Percentiles rank a stretch among this genome's conserved stretches.
Conservation (phyloP, 2,329 filamentous ascomycete species). For the Akanthomyces dipterigenus region DNA sequence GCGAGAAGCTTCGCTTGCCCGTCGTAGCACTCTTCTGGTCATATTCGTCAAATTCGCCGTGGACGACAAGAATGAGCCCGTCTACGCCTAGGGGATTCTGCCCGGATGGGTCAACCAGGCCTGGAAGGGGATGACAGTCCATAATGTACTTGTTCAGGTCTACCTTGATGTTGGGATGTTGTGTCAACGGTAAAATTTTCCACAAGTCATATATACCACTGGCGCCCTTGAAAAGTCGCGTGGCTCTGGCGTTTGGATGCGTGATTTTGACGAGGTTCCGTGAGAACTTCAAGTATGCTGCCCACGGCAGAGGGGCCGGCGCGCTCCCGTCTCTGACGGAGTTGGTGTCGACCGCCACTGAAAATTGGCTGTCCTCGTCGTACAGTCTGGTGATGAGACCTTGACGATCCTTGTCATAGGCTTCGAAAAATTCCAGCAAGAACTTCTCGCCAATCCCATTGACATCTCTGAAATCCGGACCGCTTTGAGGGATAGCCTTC, state of each 20-base stretch:
- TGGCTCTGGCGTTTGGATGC: constrained; percentile 51
- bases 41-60: constrained; percentile 77
- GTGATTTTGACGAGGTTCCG: constrained; percentile 70
- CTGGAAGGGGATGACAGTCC: constrained; percentile 69
- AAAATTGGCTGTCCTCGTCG: constrained; percentile 69
- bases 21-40: constrained; percentile 48
- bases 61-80: constrained; percentile 70
- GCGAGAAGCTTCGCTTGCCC: constrained; percentile 71
- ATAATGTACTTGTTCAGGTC: constrained; percentile 71
- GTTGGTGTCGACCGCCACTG: constrained; percentile 61
- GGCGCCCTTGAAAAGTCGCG: constrained; percentile 59
- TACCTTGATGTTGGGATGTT: constrained; percentile 63
- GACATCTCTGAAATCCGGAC: constrained; percentile 67
- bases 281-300: constrained; percentile 67
- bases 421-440: constrained; percentile 63
- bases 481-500: constrained; percentile 53
- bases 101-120: constrained; percentile 62
- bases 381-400: constrained; percentile 62
- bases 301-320: constrained; percentile 54
- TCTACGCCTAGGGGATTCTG: constrained; percentile 61
- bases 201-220: constrained; percentile 62
- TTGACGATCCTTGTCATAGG: constrained; percentile 66
- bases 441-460: constrained; percentile 70
- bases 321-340: constrained; percentile 42
- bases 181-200: constrained; percentile 63